A percentile compares a stretch with the other conserved stretches of the same genome.
These are phyloP conservation scores for Naganishia albida DNA, from an alignment of 1,284 basidiomycete genomes.

Conservation along the genomic window DNA sequence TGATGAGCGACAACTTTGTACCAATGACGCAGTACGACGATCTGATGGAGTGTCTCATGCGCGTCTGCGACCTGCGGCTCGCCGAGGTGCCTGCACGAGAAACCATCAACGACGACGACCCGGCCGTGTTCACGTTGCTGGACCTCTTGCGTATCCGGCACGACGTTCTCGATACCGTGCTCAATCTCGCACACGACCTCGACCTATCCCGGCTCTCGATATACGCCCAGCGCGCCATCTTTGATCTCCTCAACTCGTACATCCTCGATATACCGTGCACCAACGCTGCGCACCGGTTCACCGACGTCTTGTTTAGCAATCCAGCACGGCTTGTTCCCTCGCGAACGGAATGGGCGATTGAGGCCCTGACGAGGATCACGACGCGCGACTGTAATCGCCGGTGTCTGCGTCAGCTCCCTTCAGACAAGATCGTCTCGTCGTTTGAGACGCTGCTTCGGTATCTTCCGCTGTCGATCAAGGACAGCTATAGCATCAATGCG, in stretches of 20 bases:
- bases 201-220: constrained; percentile 43
- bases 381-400: constrained; percentile 79
- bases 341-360: constrained; percentile 73
- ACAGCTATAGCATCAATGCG: constrained; percentile 64
- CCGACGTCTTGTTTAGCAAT: constrained; percentile 22
- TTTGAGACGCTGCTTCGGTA: constrained; percentile 74
- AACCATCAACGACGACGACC: constrained; percentile 48
- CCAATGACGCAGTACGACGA: constrained; percentile 68
- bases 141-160: constrained; percentile 75
- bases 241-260: constrained; percentile 48
- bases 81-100: constrained; percentile 52
- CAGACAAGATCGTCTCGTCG: constrained; percentile 63
- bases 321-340: constrained; percentile 53
- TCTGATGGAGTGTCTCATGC: constrained; percentile 67
- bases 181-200: constrained; percentile 67
- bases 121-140: constrained; percentile 62
- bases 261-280: constrained; percentile 34
- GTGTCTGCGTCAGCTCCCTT: constrained; percentile 65
- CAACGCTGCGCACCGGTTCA: constrained; percentile 46
- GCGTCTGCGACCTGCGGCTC: constrained; percentile 61
- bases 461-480: constrained; percentile 73
- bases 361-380: constrained; percentile 75
- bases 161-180: constrained; percentile 72
- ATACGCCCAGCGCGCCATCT: constrained; percentile 56
- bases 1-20: constrained; percentile 69